phyloP scores from a whole-genome alignment of 2,329 filamentous ascomycete genomes.

The Tolypocladium cylindrosporum region DNA sequence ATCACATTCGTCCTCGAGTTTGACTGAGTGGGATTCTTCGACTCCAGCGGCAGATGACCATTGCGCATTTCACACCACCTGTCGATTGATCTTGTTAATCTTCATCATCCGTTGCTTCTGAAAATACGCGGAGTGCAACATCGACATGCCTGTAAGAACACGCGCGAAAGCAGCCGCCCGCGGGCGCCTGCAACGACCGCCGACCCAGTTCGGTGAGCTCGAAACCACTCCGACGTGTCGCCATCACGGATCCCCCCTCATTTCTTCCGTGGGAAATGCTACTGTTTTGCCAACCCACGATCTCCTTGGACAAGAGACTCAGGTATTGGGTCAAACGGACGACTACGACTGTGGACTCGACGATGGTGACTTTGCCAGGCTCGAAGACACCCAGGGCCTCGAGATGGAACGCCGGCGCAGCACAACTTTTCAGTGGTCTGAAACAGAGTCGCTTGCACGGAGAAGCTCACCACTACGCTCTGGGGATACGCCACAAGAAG shows the following conservation, averaged over 20 bases:
- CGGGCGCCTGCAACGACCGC: conserved; percentile 5
- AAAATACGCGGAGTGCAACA: not conserved
- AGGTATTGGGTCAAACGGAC: not conserved
- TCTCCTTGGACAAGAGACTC: not conserved
- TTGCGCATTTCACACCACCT: no score
- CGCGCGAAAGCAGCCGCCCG: not conserved
- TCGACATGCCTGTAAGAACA: not conserved
- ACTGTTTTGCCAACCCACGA: not conserved
- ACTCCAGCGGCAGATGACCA: no score
- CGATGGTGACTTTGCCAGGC: not conserved
- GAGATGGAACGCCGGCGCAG: not conserved
- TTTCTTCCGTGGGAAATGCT: not conserved
- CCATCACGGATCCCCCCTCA: conserved; percentile 9
- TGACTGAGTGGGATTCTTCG: no score
- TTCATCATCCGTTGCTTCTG: not conserved
- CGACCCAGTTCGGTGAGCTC: conserved; percentile 17
- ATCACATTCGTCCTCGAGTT: no score
- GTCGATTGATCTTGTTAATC: no score
- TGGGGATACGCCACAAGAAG: conserved; percentile 4
- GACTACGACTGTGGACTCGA: not conserved
- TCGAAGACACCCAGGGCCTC: not conserved
- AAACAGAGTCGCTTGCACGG: conserved; percentile 11
- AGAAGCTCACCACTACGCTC: conserved; percentile 17
- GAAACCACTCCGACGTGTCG: conserved; percentile 23
- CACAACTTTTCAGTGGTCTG: conserved; percentile 1